A percentile compares a stretch with the other conserved stretches of the same genome.
These are phyloP conservation scores for Yamadazyma trypodendri DNA, from an alignment of 1,139 yeast genomes.

Conservation along the genomic window DNA sequence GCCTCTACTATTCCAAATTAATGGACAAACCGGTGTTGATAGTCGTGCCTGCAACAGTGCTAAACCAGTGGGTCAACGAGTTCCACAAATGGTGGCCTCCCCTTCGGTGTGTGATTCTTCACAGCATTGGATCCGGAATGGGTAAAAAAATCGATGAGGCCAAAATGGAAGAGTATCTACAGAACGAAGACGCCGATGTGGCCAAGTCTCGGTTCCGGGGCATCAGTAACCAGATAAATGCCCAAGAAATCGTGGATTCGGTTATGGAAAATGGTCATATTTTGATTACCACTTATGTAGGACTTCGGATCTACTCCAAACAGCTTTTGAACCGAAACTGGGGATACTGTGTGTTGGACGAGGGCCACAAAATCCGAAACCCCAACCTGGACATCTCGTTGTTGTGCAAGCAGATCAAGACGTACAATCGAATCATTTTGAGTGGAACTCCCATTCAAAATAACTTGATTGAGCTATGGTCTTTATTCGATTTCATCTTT, in stretches of 20 bases:
- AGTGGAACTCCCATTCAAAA: constrained; percentile 98
- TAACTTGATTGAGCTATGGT: constrained; percentile 89
- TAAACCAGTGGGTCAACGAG: constrained; percentile 95
- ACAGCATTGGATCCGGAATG: constrained; percentile 93
- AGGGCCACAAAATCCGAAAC: constrained; percentile 94
- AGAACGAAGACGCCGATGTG: constrained; percentile 45
- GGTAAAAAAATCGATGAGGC: constrained; percentile 46
- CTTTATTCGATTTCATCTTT: constrained; percentile 88
- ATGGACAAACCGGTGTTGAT: constrained; percentile 76
- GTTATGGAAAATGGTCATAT: constrained; percentile 72
- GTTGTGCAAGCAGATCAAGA: constrained; percentile 77
- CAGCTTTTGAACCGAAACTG: constrained; percentile 68
- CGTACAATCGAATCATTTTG: constrained; percentile 78
- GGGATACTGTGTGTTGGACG: constrained; percentile 92
- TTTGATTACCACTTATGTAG: constrained; percentile 88
- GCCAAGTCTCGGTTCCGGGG: constrained; percentile 23
- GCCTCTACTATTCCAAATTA: constrained; percentile 77
- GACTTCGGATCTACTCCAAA: constrained; percentile 74
- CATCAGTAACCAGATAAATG: constrained; percentile 37
- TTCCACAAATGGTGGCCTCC: constrained; percentile 99
- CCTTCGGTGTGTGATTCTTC: constrained; percentile 77
- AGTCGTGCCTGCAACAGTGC: constrained; percentile 95
- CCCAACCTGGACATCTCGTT: constrained; percentile 90
- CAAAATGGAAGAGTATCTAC: constrained; percentile 47
- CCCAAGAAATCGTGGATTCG: constrained; percentile 46